These are phyloP conservation scores for Euryodendron excelsum DNA, from an alignment of 148 eudicot species.

Conservation along the genomic window DNA sequence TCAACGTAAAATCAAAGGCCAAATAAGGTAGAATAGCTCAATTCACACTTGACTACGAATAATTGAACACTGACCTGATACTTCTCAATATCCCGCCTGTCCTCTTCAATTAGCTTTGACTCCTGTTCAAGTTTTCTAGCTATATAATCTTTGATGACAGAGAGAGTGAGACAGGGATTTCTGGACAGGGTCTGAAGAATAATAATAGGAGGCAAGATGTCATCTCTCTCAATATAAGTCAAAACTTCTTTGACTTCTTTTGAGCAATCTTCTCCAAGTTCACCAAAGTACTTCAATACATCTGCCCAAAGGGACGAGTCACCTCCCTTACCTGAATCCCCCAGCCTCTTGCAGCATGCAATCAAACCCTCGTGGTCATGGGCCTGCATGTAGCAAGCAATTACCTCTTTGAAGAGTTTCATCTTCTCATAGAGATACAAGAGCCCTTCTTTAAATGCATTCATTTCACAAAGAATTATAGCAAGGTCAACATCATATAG, in stretches of 20 bases:
- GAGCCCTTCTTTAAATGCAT: slow-evolving; percentile 71
- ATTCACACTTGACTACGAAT: not conserved
- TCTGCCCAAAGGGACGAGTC: slow-evolving; percentile 96
- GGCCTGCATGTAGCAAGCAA: slow-evolving; percentile 93
- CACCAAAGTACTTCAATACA: slow-evolving; percentile 87
- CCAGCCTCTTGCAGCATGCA: slow-evolving; percentile 97
- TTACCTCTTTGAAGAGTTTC: slow-evolving; percentile 94
- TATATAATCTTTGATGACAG: slow-evolving; percentile 92
- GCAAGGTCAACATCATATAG: slow-evolving; percentile 91
- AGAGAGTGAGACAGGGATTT: slow-evolving; percentile 88
- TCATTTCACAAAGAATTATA: slow-evolving; percentile 92
- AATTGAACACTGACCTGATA: slow-evolving; percentile 60
- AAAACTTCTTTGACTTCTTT: slow-evolving; percentile 93
- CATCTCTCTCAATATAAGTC: slow-evolving; percentile 91
- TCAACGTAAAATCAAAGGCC: not conserved
- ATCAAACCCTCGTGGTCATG: slow-evolving; percentile 96
- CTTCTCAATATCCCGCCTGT: slow-evolving; percentile 73
- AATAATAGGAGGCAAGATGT: slow-evolving; percentile 85
- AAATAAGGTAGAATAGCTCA: not conserved
- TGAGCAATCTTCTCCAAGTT: slow-evolving; percentile 99
- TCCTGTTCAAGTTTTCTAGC: slow-evolving; percentile 96
- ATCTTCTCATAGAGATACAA: slow-evolving; percentile 87
- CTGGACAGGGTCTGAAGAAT: slow-evolving; percentile 86
- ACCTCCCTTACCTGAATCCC: slow-evolving; percentile 92
- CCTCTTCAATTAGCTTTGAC: slow-evolving; percentile 89